Evolutionary conservation across 768 basidiomycete genomes (phyloP).

Genomic region (Amanita phalloides): DNA sequence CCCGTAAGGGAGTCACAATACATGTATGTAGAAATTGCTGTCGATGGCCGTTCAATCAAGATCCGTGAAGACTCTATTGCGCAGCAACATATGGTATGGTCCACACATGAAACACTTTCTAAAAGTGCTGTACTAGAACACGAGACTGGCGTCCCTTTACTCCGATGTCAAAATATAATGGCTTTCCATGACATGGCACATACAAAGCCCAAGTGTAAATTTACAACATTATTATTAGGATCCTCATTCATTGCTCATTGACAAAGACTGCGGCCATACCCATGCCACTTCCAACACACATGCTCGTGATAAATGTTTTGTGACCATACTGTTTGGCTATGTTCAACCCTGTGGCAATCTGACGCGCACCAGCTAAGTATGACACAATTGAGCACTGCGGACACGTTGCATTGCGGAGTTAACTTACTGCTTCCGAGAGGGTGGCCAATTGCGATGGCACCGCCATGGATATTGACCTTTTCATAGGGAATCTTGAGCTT

Average conservation of each 20-base stretch:
- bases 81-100: not conserved
- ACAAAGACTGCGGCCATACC: slow-evolving; percentile 86
- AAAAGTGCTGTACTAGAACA: not conserved
- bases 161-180: not conserved
- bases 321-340: slow-evolving; percentile 69
- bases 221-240: not conserved
- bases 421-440: slow-evolving; percentile 76
- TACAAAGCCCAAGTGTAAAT: not conserved
- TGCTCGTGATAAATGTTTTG: slow-evolving; percentile 78
- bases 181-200: not conserved
- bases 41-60: not conserved
- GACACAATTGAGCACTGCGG: slow-evolving; percentile 4
- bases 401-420: slow-evolving; percentile 3
- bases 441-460: slow-evolving; percentile 85
- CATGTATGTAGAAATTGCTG: not conserved
- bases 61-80: not conserved
- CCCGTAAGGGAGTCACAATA: slow-evolving; percentile 54
- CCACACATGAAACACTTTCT: not conserved
- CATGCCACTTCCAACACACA: slow-evolving; percentile 90
- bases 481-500: slow-evolving; percentile 58
- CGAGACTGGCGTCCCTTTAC: not conserved
- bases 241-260: slow-evolving; percentile 58
- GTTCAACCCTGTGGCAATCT: slow-evolving; percentile 76
- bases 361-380: slow-evolving; percentile 63
- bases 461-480: slow-evolving; percentile 83